Evolutionary conservation across 306 rosid genomes (phyloP).

Genomic region (Trichosanthes truncata): DNA sequence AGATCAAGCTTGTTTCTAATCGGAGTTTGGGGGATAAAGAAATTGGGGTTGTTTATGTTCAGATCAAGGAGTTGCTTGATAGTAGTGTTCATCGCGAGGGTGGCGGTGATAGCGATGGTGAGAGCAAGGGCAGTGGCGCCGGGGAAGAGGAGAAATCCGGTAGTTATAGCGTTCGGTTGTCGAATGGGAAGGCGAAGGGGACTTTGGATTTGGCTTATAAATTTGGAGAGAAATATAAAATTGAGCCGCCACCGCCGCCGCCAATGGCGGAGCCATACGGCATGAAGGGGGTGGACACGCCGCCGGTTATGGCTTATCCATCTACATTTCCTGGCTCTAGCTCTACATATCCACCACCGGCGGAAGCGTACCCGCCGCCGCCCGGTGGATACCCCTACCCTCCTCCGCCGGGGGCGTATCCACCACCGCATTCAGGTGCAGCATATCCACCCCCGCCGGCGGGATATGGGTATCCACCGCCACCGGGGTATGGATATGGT

Average conservation of each 20-base stretch:
- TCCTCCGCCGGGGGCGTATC: neutral
- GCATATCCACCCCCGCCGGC: neutral
- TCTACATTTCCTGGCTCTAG: conserved; percentile 19
- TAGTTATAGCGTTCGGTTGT: conserved; percentile 18
- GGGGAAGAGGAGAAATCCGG: conserved; percentile 7
- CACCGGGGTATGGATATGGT: conserved; percentile 19
- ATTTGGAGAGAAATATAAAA: conserved; percentile 32
- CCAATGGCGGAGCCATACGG: neutral
- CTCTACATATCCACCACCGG: neutral
- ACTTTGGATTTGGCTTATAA: conserved; percentile 25
- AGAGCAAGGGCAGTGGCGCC: neutral
- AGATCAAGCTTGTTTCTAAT: conserved; percentile 3
- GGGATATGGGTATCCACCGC: conserved; percentile 2
- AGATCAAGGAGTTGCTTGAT: conserved; percentile 23
- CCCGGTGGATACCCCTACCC: conserved; percentile 7
- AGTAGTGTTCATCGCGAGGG: neutral
- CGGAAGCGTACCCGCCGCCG: neutral
- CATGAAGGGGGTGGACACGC: neutral
- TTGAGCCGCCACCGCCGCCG: neutral
- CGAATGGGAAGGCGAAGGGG: conserved; percentile 30
- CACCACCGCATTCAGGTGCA: neutral
- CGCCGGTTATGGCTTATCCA: conserved; percentile 30
- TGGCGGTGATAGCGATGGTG: neutral
- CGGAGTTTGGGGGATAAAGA: conserved; percentile 15
- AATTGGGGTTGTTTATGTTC: conserved; percentile 17